Evolutionary conservation across 495 filamentous ascomycete genomes (phyloP).

Genomic region (Aspergillus taichungensis): DNA sequence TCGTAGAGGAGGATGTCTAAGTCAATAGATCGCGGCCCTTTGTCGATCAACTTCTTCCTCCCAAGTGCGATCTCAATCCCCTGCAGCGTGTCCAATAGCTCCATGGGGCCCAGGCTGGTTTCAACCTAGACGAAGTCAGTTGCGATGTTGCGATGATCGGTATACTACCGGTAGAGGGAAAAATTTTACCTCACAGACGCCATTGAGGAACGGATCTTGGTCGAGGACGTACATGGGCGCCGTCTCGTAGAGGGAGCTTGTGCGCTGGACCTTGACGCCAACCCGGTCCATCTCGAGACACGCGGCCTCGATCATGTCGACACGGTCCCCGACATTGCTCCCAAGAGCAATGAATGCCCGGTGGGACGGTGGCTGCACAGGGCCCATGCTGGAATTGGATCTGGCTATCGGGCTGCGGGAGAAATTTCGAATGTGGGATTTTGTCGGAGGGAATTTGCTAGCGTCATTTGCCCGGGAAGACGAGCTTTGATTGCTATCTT

Average conservation of each 20-base stretch:
- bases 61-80: slow-evolving; percentile 71
- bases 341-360: slow-evolving; percentile 80
- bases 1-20: slow-evolving; percentile 90
- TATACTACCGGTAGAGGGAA: too few species aligned
- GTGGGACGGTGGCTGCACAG: slow-evolving; percentile 22
- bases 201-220: slow-evolving; percentile 84
- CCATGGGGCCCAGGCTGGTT: slow-evolving; percentile 64
- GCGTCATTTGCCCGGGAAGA: too few species aligned
- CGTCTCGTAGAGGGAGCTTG: slow-evolving; percentile 89
- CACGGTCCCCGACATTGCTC: slow-evolving; percentile 85
- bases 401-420: slow-evolving; percentile 13
- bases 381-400: slow-evolving; percentile 19
- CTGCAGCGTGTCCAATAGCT: slow-evolving; percentile 72
- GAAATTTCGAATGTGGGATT: slow-evolving; percentile 12
- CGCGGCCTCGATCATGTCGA: slow-evolving; percentile 73
- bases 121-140: slow-evolving; percentile 51
- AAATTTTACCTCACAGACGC: slow-evolving; percentile 70
- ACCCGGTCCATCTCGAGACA: slow-evolving; percentile 63
- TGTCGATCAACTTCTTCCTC: slow-evolving; percentile 76
- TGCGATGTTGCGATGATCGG: neutral
- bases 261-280: slow-evolving; percentile 65
- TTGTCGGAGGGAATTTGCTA: neutral
- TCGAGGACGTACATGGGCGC: slow-evolving; percentile 92
- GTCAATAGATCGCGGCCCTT: slow-evolving; percentile 89
- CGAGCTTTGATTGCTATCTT: too few species aligned